Base-by-base conservation (phyloP, 768 basidiomycete species). In the Pleurotus pulmonarius region DNA sequence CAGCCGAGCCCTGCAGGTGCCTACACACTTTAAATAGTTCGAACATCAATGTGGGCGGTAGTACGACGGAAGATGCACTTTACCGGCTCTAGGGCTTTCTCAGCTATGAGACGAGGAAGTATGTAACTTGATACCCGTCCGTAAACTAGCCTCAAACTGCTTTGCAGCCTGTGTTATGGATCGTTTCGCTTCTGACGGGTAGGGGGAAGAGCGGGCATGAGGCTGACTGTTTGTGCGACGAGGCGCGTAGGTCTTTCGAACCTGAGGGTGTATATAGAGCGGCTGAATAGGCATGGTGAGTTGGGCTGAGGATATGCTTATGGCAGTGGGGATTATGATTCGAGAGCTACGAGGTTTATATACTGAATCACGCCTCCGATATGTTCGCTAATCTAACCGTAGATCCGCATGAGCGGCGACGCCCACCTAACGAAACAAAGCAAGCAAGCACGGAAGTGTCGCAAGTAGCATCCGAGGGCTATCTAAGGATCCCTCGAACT, bases 181-280 rank as follows among this genome's bases (percentile, higher is more conserved):
- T 5, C 20, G 39, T 15, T 24, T n/a, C 20, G 51, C 38, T 25
- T 53, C 51, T 22, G n/a, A 18, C 7, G 51, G 41, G 26, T 53
- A 53, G 41, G 34, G 22, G 24, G 51, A 41, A 11, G 51, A 53
- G 16, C 20, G 39, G 24, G 22, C 15, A 41, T 41, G 34, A 12
- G 39, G 39, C n/a, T 53, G 37, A 20, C 22, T 15, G 16, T 20
- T n/a, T 37, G 24, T n/a, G 37, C 37, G 51, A 41, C 56, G 29
- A n/a, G 46, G 45, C 9, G 47, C 56, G 13, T 57, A 57, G 9
- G 22, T 43, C 37, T 37, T 57, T 18, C 37, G 47, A 49, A 57
- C 47, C 13, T 43, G 56, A 18, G 56, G 56, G 25, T 57, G 56
- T 41, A 57, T 49, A 26, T 57, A 57, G 13, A 57, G 56, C 8